Base-by-base conservation (phyloP, 2,329 filamentous ascomycete species). In the Fusarium sublunatum region DNA sequence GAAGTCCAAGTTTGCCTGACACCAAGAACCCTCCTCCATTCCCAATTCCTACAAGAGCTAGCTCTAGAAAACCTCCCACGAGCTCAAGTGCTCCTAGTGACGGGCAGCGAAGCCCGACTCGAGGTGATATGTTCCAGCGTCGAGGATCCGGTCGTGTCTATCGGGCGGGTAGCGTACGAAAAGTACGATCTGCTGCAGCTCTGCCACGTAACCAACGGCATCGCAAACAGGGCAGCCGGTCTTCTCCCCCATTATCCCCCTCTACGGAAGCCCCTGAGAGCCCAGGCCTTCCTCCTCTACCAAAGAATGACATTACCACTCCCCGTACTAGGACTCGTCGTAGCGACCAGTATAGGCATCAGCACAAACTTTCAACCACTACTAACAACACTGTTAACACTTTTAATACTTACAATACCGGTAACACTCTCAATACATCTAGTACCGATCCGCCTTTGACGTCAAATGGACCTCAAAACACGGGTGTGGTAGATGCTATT, bases 401-500 rank as follows among this genome's bases (percentile, higher is more conserved):
- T 2, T 42, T 43, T 24, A 54, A 54, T 25, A 88, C 86, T 2
- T 78, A 78, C 3, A 82, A 83, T 62, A 88, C 86, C 3, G 69
- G 78, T 2, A 82, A 83, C 65, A 88, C 86, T 1, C 78, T 78
- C 3, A 82, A 83, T 61, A 88, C 86, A 1, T 69, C 69, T 35
- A 73, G 73, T 50, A 78, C 76, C 3, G 75, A 77, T 31, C 68
- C 53, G 73, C 78, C 61, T 71, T 77, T 83, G 29, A 56, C 45
- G 51, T 83, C 80, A 38, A 88, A 83, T 66, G 79, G 82, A 10
- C 83, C 86, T 28, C 89, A 92, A 66, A 86, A 89, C 39, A 90
- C 90, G 0, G 90, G 88, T 40, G 92, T 98, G 12, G 94, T 99
- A 6, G 95, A 98, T 78, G 93, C 95, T 4, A 98, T 99, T 75